Evolutionary conservation across 768 basidiomycete species (phyloP).

Genomic region (Trametopsis cervina): DNA sequence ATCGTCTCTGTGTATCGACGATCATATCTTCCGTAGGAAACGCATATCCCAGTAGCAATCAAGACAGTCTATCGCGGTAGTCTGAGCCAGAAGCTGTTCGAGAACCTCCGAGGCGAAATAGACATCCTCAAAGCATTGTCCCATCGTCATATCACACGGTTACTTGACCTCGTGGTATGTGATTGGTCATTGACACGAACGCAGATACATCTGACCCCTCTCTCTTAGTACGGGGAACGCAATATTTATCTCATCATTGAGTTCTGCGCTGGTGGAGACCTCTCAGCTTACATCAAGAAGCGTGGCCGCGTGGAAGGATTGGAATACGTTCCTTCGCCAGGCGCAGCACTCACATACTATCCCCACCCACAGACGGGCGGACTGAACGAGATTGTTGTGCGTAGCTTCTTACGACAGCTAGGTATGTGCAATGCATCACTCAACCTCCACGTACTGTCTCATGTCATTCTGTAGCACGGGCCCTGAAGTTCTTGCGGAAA

Average conservation of each 20-base stretch:
- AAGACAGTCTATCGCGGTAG: conserved; percentile 89
- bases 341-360: conserved; percentile 73
- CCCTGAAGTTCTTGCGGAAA: conserved; percentile 85
- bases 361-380: conserved; percentile 90
- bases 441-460: neutral
- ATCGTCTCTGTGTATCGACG: neutral
- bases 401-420: conserved; percentile 88
- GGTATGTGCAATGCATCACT: conserved; percentile 37
- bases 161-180: conserved; percentile 88
- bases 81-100: conserved; percentile 86
- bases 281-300: conserved; percentile 96
- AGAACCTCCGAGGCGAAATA: conserved; percentile 98
- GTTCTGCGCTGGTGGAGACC: conserved; percentile 92
- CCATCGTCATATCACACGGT: conserved; percentile 87
- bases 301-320: conserved; percentile 89
- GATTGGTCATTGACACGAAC: neutral
- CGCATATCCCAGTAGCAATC: conserved; percentile 77
- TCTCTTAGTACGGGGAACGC: conserved; percentile 55
- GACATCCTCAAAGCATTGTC: conserved; percentile 91
- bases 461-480: conserved; percentile 56
- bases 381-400: conserved; percentile 81
- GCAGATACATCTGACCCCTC: neutral
- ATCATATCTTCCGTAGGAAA: conserved; percentile 43
- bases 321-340: conserved; percentile 68
- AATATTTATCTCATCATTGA: conserved; percentile 97